Percentiles rank a stretch among this genome's conserved stretches.
Evolutionary conservation across 148 eudicot genomes (phyloP).

Genomic region (Silene conica): DNA sequence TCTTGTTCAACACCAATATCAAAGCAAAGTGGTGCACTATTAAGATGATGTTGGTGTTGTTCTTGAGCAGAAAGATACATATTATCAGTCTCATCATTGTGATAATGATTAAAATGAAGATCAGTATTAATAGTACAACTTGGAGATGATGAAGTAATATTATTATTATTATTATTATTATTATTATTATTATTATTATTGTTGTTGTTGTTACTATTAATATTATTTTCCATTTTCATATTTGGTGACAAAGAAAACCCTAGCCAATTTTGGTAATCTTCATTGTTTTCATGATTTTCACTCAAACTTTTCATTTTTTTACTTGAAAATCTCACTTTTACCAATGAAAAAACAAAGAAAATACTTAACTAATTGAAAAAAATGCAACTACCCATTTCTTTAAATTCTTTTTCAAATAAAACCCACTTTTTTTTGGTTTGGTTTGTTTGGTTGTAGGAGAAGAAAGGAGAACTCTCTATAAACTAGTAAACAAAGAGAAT

Average conservation of each 20-base stretch:
- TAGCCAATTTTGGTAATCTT: constrained; percentile 38
- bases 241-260: constrained; percentile 63
- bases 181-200: not conserved
- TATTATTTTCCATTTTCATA: constrained; percentile 36
- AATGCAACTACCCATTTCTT: constrained; percentile 22
- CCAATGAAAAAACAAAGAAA: constrained; percentile 14
- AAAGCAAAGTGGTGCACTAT: constrained; percentile 17
- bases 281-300: constrained; percentile 24
- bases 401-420: constrained; percentile 21
- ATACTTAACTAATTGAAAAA: constrained; percentile 31
- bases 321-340: not conserved
- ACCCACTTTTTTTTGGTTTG: not conserved
- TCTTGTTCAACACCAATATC: not conserved
- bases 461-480: constrained; percentile 26
- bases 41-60: not conserved
- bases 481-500: constrained; percentile 51
- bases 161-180: not conserved
- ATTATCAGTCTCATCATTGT: constrained; percentile 11
- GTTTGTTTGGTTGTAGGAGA: not conserved
- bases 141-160: constrained; percentile 11
- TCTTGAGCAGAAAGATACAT: constrained; percentile 28
- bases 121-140: constrained; percentile 24
- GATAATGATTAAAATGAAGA: constrained; percentile 23
- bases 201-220: not conserved
- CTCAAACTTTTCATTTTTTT: constrained; percentile 42